phyloP scores from a whole-genome alignment of 495 filamentous ascomycete genomes.

The Penicillium ochrochloron region DNA sequence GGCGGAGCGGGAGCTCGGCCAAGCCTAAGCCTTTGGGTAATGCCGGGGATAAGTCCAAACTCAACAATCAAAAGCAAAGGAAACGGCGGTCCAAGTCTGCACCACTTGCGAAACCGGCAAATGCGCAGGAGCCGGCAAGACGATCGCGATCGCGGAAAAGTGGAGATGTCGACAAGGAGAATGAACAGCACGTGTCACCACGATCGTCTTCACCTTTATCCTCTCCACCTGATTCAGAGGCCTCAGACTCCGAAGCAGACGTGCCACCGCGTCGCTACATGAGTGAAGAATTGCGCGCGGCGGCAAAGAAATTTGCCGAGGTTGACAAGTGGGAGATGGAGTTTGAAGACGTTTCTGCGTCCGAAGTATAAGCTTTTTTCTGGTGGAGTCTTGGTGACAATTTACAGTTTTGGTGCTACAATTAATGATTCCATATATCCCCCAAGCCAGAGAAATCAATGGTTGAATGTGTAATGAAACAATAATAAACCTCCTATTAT shows the following conservation, averaged over 20 bases:
- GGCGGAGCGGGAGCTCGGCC: conserved; percentile 17
- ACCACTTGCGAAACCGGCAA: conserved; percentile 12
- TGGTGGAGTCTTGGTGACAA: background rate
- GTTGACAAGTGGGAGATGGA: conserved; percentile 75
- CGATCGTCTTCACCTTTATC: conserved; percentile 47
- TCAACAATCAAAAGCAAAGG: conserved; percentile 24
- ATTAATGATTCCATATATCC: conserved; percentile 8
- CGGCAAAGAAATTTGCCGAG: conserved; percentile 64
- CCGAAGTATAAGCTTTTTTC: conserved; percentile 28
- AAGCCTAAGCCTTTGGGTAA: conserved; percentile 28
- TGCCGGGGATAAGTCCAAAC: conserved; percentile 19
- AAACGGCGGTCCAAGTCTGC: conserved; percentile 15
- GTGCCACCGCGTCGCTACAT: conserved; percentile 24
- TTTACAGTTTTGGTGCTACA: conserved; percentile 5
- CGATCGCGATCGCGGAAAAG: conserved; percentile 22
- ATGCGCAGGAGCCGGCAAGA: conserved; percentile 3
- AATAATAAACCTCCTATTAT: background rate
- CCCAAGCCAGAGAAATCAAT: background rate
- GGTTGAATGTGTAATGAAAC: conserved; percentile 4
- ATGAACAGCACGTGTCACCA: conserved; percentile 37
- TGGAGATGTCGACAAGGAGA: conserved; percentile 37
- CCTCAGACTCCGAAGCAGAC: conserved; percentile 34
- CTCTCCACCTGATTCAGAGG: conserved; percentile 43
- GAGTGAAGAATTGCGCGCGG: conserved; percentile 46
- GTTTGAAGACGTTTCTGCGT: conserved; percentile 62